phyloP scores from a whole-genome alignment of 2,329 filamentous ascomycete species.

The Acrodontium crateriforme region DNA sequence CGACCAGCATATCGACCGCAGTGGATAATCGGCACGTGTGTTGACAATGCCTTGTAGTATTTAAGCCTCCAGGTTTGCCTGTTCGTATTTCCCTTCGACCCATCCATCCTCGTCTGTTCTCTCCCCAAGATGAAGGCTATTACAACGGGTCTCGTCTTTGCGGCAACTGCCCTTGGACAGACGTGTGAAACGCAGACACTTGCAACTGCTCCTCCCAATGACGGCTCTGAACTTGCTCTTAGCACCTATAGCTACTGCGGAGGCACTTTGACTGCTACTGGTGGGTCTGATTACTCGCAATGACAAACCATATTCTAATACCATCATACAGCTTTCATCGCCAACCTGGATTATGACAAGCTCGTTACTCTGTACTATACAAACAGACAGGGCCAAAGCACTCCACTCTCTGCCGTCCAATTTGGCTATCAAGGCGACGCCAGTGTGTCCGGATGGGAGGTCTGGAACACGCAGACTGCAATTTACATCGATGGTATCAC shows the following conservation, averaged over 20 bases:
- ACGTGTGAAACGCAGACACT: conserved; percentile 12
- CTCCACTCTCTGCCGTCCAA: conserved; percentile 15
- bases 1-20: too few relatives aligned
- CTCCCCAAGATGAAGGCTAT: background rate
- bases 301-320: conserved; percentile 1
- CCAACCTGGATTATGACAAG: conserved; percentile 21
- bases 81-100: too few relatives aligned
- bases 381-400: conserved; percentile 15
- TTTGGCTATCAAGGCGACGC: conserved; percentile 15
- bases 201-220: conserved; percentile 6
- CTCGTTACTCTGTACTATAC: conserved; percentile 19
- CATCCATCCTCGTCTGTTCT: too few relatives aligned
- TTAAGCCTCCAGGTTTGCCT: too few relatives aligned
- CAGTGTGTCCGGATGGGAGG: conserved; percentile 13
- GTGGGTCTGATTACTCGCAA: background rate
- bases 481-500: conserved; percentile 19
- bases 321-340: conserved; percentile 11
- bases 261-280: conserved; percentile 13
- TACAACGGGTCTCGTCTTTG: conserved; percentile 2
- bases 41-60: too few relatives aligned
- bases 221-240: conserved; percentile 13
- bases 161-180: conserved; percentile 7
- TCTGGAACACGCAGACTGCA: conserved; percentile 16
- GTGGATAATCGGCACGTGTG: too few relatives aligned
- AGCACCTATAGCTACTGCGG: conserved; percentile 19